phyloP scores from a whole-genome alignment of 148 eudicot genomes.

The Chenopodium quinoa region DNA sequence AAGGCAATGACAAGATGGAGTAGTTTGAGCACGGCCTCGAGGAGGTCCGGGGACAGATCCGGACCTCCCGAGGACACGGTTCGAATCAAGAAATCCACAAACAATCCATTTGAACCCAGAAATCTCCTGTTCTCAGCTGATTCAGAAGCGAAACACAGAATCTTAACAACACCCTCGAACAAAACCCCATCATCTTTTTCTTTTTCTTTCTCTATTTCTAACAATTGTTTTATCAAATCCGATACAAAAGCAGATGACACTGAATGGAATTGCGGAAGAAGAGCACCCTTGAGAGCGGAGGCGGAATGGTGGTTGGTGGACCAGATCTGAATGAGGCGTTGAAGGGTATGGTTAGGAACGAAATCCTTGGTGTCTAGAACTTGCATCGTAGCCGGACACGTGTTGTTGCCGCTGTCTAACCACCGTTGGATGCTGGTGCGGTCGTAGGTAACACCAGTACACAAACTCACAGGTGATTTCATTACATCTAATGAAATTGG shows the following conservation, averaged over 20 bases:
- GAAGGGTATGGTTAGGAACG: constrained; percentile 64
- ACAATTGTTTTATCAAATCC: constrained; percentile 27
- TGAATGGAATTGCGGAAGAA: constrained; percentile 16
- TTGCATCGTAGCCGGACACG: constrained; percentile 91
- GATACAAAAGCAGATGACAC: constrained; percentile 22
- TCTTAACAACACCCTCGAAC: constrained; percentile 23
- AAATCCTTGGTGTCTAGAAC: constrained; percentile 45
- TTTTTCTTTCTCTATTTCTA: background rate
- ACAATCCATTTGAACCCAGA: constrained; percentile 18
- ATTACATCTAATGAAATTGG: constrained; percentile 76
- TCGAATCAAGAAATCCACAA: constrained; percentile 25
- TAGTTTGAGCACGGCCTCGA: constrained; percentile 36
- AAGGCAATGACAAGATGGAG: constrained; percentile 27
- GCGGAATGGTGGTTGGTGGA: constrained; percentile 25
- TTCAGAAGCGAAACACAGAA: constrained; percentile 40
- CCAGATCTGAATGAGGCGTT: constrained; percentile 76
- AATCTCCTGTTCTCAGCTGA: constrained; percentile 39
- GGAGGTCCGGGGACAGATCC: constrained; percentile 19
- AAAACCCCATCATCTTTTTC: background rate
- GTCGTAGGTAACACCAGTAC: constrained; percentile 82
- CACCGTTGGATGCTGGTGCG: constrained; percentile 69
- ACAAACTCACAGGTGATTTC: constrained; percentile 80
- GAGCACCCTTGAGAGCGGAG: too few relatives aligned
- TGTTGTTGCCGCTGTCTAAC: constrained; percentile 71
- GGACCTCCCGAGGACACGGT: constrained; percentile 8